Evolutionary conservation across 257 asterid genomes (phyloP).

Genomic region (Gardenia jasminoides): DNA sequence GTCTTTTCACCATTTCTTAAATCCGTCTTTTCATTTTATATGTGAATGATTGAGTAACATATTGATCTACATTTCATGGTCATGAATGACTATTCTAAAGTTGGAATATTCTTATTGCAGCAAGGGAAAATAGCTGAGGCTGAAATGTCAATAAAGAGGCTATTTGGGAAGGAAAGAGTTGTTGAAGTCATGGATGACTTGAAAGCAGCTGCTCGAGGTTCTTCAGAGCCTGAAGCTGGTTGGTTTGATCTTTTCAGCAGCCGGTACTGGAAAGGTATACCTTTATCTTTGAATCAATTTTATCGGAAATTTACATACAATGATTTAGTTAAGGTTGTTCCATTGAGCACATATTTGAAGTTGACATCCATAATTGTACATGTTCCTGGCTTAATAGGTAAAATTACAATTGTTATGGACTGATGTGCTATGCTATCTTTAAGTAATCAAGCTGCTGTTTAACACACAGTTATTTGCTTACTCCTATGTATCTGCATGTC

Average conservation of each 20-base stretch:
- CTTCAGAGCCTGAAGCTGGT: constrained; percentile 83
- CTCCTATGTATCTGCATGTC: neutral
- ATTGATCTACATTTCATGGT: constrained; percentile 14
- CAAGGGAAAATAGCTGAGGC: constrained; percentile 78
- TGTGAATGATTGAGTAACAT: neutral
- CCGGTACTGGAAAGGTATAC: constrained; percentile 83
- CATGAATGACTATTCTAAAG: constrained; percentile 21
- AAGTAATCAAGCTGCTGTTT: neutral
- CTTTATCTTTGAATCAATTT: constrained; percentile 10
- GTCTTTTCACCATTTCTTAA: neutral
- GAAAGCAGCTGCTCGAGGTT: constrained; percentile 64
- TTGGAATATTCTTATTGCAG: constrained; percentile 36
- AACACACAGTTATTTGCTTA: neutral
- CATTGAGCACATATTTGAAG: neutral
- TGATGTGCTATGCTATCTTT: neutral
- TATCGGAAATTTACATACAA: neutral
- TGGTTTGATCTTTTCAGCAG: constrained; percentile 96
- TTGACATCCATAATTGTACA: neutral
- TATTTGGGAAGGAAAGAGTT: constrained; percentile 89
- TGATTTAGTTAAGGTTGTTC: neutral
- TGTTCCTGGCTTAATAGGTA: neutral
- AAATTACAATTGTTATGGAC: neutral
- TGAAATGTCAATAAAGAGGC: constrained; percentile 61
- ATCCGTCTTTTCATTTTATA: neutral
- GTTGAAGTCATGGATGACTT: constrained; percentile 81